A percentile compares a stretch with the other conserved stretches of the same genome.
phyloP scores from a whole-genome alignment of 306 rosid genomes.

The Gynostemma pentaphyllum region DNA sequence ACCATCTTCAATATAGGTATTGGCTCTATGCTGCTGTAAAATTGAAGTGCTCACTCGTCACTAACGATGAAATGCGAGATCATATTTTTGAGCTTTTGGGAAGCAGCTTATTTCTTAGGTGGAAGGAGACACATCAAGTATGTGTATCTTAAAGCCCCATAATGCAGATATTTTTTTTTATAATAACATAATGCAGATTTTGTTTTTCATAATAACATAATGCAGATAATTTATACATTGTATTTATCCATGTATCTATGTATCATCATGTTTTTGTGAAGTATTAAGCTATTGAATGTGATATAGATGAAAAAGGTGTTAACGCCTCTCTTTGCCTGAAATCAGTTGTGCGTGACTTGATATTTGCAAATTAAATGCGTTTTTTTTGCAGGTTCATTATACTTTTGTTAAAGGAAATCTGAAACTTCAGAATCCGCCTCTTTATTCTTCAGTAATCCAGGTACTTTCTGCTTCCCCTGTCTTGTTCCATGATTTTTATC shows the following conservation, averaged over 20 bases:
- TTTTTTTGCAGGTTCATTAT: slow-evolving; percentile 48
- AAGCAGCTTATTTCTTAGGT: slow-evolving; percentile 64
- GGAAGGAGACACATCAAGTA: slow-evolving; percentile 96
- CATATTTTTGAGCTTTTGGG: slow-evolving; percentile 86
- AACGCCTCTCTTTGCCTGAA: neutral
- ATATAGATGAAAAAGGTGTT: neutral
- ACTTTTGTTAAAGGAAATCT: slow-evolving; percentile 65
- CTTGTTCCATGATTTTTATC: neutral
- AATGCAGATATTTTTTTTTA: neutral
- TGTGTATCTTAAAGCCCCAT: slow-evolving; percentile 12
- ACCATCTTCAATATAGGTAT: slow-evolving; percentile 31
- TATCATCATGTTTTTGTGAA: neutral
- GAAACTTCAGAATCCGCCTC: slow-evolving; percentile 68
- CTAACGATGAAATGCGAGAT: slow-evolving; percentile 95
- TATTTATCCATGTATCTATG: neutral
- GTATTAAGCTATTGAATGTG: neutral
- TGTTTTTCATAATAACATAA: too few species aligned
- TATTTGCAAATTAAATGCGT: neutral
- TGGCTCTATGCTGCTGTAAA: slow-evolving; percentile 89
- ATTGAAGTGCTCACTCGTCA: slow-evolving; percentile 68
- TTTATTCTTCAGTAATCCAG: slow-evolving; percentile 78
- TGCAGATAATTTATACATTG: neutral
- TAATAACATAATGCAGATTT: too few species aligned
- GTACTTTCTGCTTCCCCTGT: slow-evolving; percentile 25
- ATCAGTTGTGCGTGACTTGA: neutral